Evolutionary conservation across 2,329 filamentous ascomycete genomes (phyloP), one percentile per base, ranked within the genome.

Genomic region (Hymenoscyphus repandus): DNA sequence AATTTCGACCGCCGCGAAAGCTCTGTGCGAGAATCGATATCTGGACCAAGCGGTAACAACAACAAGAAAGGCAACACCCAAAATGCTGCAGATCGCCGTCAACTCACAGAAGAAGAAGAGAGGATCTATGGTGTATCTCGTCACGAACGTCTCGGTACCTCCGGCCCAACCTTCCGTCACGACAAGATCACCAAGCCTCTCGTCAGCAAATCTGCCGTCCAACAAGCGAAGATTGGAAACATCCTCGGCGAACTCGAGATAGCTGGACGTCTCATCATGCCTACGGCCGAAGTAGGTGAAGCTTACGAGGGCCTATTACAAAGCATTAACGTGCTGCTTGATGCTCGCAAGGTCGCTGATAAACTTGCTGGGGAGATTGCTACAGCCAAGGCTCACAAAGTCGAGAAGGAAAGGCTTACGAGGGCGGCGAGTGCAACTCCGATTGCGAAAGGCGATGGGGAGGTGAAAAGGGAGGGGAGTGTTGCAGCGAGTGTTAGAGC

Each of bases 151-250:
- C 77, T 96, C 36, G 83, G 86, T 17, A 60, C 53, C 1, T 86
- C 85, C 7, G 92, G 93, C 6, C 88, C 96, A 33, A 86, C 88
- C 12, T 97, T 97, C 77, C 88, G 92, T 11, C 90, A 90, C 27
- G 88, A 92, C 61, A 85, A 82, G 66, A 80, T 92, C 52, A 84
- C 85, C 59, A 90, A 90, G 68, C 79, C 89, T 20, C 85, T 90
- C 50, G 82, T 83, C 34, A 86, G 86, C 57, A 91, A 91, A 71
- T 86, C 80, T 13, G 81, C 85, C 48, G 80, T 86, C 54, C 87
- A 91, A 65, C 88, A 88, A 58, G 70, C 82, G 54, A 86, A 88
- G 56, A 90, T 93, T 56, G 82, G 77, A 12, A 85, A 85, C 49
- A 83, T 83, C 4, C 79, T 93, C 20, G 76, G 75, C 38, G 85